Conservation (phyloP, 2,329 filamentous ascomycete species). For the Exophiala dermatitidis region DNA sequence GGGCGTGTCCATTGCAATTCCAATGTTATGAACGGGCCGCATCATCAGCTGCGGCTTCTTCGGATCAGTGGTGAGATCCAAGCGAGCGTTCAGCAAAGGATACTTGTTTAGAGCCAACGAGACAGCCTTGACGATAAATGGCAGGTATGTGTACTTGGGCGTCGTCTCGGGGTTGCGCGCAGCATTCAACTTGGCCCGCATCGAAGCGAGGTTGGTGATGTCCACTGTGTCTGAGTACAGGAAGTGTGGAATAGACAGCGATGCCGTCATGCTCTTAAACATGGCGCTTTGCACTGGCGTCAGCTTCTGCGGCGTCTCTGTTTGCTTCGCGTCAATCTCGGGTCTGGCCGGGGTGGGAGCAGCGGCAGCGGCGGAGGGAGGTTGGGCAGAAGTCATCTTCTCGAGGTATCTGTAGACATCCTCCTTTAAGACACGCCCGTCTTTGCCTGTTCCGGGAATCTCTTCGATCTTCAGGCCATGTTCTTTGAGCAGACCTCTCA, state of each 20-base stretch:
- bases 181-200: conserved; percentile 71
- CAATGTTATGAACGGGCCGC: conserved; percentile 85
- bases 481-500: conserved; percentile 79
- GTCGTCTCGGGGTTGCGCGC: conserved; percentile 40
- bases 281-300: conserved; percentile 80
- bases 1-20: conserved; percentile 90
- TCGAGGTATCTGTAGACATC: conserved; percentile 71
- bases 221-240: conserved; percentile 87
- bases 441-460: conserved; percentile 76
- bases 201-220: conserved; percentile 63
- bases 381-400: conserved; percentile 39
- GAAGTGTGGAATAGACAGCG: conserved; percentile 87
- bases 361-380: conserved; percentile 32
- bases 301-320: conserved; percentile 62
- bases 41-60: conserved; percentile 68
- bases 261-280: conserved; percentile 97
- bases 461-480: conserved; percentile 69
- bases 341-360: conserved; percentile 30
- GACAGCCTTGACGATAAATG: conserved; percentile 93
- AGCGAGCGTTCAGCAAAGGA: conserved; percentile 78
- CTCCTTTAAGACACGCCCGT: conserved; percentile 86
- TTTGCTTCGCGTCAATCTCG: conserved; percentile 45
- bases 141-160: conserved; percentile 75
- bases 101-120: conserved; percentile 75
- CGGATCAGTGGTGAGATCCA: conserved; percentile 55